Conservation (phyloP, 768 basidiomycete genomes). For the Lenzites betulinus region DNA sequence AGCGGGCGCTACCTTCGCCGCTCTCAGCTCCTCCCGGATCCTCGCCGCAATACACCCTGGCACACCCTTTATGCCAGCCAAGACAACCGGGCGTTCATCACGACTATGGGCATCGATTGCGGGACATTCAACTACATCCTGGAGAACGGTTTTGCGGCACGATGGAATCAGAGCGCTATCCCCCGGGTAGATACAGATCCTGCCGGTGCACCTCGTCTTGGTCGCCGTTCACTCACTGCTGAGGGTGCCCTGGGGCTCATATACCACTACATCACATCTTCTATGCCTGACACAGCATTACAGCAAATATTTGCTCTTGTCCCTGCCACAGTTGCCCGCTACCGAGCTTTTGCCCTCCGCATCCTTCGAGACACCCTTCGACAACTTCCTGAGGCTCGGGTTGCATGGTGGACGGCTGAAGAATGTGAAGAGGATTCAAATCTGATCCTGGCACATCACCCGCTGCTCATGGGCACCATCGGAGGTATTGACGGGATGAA, state of each 20-base stretch:
- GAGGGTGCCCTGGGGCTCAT: constrained; percentile 44
- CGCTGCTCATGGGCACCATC: constrained; percentile 41
- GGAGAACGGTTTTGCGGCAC: constrained; percentile 32
- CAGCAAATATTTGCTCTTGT: constrained; percentile 47
- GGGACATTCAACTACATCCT: constrained; percentile 39
- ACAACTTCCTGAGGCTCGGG: constrained; percentile 31
- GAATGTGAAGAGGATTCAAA: constrained; percentile 33
- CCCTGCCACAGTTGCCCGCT: constrained; percentile 38
- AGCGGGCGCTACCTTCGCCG: constrained; percentile 35
- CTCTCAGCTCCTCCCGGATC: constrained; percentile 37
- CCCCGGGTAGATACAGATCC: constrained; percentile 31
- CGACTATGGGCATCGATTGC: constrained; percentile 38
- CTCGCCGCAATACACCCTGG: constrained; percentile 39
- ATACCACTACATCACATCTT: constrained; percentile 44
- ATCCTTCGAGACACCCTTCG: constrained; percentile 37
- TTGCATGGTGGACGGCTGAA: constrained; percentile 31
- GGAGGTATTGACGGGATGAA: constrained; percentile 45
- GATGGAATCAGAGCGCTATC: constrained; percentile 28
- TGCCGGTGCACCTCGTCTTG: constrained; percentile 29
- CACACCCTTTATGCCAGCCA: constrained; percentile 33
- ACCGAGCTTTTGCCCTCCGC: constrained; percentile 36
- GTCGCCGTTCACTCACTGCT: constrained; percentile 37
- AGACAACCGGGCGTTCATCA: constrained; percentile 45
- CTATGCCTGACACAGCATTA: constrained; percentile 40
- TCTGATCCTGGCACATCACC: constrained; percentile 35